Evolutionary conservation across 371 early-diverging fungal genomes (phyloP), one percentile per base, ranked within the genome.

Genomic region (Mucor ambiguus): DNA sequence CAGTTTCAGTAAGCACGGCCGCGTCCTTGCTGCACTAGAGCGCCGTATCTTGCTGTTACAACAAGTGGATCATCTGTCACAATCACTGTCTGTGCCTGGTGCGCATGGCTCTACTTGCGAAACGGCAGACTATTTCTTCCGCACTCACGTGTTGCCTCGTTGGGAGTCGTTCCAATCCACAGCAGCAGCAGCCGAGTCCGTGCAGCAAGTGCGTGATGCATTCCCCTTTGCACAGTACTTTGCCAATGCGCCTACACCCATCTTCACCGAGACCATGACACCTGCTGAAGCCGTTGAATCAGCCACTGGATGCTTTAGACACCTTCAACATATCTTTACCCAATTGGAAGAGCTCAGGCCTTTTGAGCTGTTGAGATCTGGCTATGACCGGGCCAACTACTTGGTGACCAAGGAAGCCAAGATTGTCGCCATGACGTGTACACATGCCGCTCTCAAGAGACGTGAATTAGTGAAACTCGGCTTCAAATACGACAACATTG

Each of bases 371-470:
- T 78, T 98, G 44, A 83, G 92, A 11, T 87, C 88, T 14, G 78
- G 86, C 38, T 77, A 82, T 37, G 97, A 97, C 60, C 87, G 97
- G 33, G 87, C 93, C 48, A 92, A 96, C 73, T 98, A 97, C 70
- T 67, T 98, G 56, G 77, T 98, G 63, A 90, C 93, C 9, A 96
- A 96, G 69, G 97, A 98, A 71, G 98, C 99, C 48, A 89, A 91
- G 66, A 93, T 98, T 35, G 89, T 98, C 61, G 98, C 97, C 41
- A 93, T 98, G 92, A 98, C 98, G 0, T 94, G 95, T 74, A 96
- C 96, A 0, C 95, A 97, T 70, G 96, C 97, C 14, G 95, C 98
- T 4, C 83, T 98, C 43, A 91, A 91, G 75, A 83, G 95, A 41
- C 81, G 87, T 1, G 96, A 97, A 74, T 80, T 98, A 9, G 85